Percentiles rank a stretch among this genome's conserved stretches.
Evolutionary conservation across 1,284 basidiomycete genomes (phyloP).

Genomic region (Ganoderma boninense): DNA sequence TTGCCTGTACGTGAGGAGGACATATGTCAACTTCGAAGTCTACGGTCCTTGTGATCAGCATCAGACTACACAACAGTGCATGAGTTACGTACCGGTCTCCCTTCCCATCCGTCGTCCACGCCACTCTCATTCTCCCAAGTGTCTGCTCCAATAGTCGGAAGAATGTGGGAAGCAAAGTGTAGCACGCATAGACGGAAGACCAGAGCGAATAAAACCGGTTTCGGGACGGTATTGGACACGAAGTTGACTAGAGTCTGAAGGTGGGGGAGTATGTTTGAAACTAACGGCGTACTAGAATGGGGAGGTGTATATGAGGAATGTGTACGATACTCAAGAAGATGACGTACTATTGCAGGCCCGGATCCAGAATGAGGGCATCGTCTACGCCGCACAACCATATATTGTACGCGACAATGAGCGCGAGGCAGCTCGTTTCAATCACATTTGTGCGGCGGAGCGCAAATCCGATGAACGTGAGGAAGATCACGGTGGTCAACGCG

Average conservation of each 20-base stretch:
- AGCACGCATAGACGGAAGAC: constrained; percentile 85
- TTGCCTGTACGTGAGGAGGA: constrained; percentile 84
- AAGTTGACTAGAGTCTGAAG: constrained; percentile 81
- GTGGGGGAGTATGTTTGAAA: constrained; percentile 82
- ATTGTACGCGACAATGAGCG: constrained; percentile 88
- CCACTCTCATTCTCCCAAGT: constrained; percentile 77
- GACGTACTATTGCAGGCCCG: constrained; percentile 79
- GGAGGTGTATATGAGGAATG: neutral
- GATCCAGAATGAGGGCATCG: constrained; percentile 70
- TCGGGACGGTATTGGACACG: constrained; percentile 83
- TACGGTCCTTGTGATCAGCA: constrained; percentile 39
- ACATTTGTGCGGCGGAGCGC: constrained; percentile 89
- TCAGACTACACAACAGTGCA: neutral
- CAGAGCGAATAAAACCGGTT: constrained; percentile 85
- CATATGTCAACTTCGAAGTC: constrained; percentile 77
- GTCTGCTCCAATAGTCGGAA: constrained; percentile 85
- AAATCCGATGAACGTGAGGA: constrained; percentile 92
- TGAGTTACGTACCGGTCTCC: constrained; percentile 66
- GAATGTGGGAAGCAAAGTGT: constrained; percentile 86
- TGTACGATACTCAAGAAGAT: neutral
- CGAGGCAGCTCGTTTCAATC: constrained; percentile 89
- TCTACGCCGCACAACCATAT: constrained; percentile 85
- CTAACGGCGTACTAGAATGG: constrained; percentile 66
- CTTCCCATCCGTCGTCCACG: constrained; percentile 71
- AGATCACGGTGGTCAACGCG: constrained; percentile 75